Percentiles rank a stretch among this genome's conserved stretches.
phyloP scores from a whole-genome alignment of 306 rosid genomes.

The Prunus fruticosa region DNA sequence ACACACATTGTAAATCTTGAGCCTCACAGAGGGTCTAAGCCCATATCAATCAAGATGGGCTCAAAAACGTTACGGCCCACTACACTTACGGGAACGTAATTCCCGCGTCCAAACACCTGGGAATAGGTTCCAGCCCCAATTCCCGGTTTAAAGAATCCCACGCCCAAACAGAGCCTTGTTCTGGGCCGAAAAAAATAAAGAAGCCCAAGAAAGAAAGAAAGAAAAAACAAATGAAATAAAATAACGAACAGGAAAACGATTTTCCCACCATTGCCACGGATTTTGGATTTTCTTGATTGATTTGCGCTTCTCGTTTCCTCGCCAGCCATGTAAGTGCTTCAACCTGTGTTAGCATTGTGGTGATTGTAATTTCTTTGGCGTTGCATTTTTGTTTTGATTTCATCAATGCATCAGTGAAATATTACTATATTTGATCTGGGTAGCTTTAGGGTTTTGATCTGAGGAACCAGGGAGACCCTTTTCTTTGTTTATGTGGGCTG shows the following conservation, averaged over 20 bases:
- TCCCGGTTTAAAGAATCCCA: not conserved
- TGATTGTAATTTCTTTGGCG: not conserved
- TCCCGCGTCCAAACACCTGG: not conserved
- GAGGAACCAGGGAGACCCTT: not conserved
- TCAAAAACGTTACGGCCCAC: not conserved
- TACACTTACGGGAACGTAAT: not conserved
- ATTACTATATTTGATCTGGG: not conserved
- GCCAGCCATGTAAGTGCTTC: conserved; percentile 5
- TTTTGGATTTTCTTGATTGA: conserved; percentile 7
- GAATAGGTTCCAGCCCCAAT: not conserved
- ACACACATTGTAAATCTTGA: no score
- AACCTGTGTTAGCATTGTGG: not conserved
- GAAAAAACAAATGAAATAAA: not conserved
- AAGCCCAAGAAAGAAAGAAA: not conserved
- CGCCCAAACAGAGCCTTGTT: not conserved
- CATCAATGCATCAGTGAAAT: not conserved
- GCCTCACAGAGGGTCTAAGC: not conserved
- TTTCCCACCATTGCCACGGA: conserved; percentile 8
- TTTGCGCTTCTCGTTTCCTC: not conserved
- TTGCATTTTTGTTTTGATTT: not conserved
- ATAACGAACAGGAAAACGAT: not conserved
- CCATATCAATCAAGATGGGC: not conserved
- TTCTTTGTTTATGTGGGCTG: not conserved
- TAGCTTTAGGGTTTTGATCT: conserved; percentile 19
- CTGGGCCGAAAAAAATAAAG: not conserved